Conservation (phyloP, 331 rosid species). For the Quercus tomentella region DNA sequence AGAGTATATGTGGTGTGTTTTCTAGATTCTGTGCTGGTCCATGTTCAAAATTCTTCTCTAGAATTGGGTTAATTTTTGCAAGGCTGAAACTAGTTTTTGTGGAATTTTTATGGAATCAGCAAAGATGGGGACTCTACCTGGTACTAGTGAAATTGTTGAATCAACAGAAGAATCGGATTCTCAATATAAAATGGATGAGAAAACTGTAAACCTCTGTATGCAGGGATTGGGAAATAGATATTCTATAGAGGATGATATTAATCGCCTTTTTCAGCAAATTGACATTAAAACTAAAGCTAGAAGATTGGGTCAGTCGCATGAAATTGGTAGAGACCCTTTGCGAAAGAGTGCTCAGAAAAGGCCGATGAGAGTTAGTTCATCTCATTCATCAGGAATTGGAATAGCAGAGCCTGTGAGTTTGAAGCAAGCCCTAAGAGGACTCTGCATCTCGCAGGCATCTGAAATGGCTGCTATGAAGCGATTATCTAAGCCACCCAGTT, state of each 20-base stretch:
- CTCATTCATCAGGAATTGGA: constrained; percentile 85
- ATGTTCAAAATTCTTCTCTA: constrained; percentile 24
- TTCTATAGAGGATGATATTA: constrained; percentile 89
- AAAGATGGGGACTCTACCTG: constrained; percentile 50
- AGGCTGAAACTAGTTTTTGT: constrained; percentile 9
- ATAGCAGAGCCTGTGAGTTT: constrained; percentile 89
- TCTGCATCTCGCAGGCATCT: constrained; percentile 97
- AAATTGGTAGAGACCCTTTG: constrained; percentile 36
- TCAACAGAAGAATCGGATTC: constrained; percentile 53
- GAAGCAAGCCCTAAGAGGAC: constrained; percentile 95
- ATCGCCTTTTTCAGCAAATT: constrained; percentile 86
- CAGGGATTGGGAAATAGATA: constrained; percentile 47
- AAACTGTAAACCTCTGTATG: constrained; percentile 43
- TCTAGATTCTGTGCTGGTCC: constrained; percentile 20
- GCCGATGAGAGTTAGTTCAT: constrained; percentile 71
- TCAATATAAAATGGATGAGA: constrained; percentile 37
- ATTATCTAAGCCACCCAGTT: constrained; percentile 57
- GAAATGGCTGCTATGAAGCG: constrained; percentile 98
- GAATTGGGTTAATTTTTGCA: constrained; percentile 48
- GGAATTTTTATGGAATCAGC: constrained; percentile 10
- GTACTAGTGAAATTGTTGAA: constrained; percentile 79
- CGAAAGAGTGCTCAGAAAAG: constrained; percentile 86
- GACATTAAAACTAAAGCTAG: constrained; percentile 59
- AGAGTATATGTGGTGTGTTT: constrained; percentile 22
- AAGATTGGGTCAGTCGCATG: constrained; percentile 38